Conservation (phyloP, 1,284 basidiomycete genomes). For the Sporisorium graminicola region DNA sequence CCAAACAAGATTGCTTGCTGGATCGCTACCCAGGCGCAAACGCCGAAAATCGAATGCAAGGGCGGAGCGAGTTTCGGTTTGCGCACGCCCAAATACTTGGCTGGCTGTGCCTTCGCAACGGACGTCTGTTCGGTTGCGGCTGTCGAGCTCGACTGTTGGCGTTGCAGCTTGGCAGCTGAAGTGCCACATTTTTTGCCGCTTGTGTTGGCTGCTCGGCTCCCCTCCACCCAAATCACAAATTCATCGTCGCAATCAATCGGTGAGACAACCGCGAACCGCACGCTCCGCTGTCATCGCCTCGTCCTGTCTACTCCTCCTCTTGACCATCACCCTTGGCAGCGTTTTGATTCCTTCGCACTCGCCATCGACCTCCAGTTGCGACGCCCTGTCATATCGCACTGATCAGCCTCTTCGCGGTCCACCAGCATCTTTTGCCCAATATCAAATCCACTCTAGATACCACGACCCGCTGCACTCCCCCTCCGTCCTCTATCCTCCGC, state of each 20-base stretch:
- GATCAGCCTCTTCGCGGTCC: neutral
- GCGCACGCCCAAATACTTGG: too few relatives aligned
- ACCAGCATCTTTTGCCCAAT: constrained; percentile 1
- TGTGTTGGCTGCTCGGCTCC: neutral
- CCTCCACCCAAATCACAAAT: constrained; percentile 3
- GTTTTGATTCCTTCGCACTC: neutral
- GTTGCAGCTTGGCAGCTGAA: neutral
- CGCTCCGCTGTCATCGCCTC: neutral
- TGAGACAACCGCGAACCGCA: neutral
- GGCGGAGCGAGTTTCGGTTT: constrained; percentile 2
- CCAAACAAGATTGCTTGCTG: neutral
- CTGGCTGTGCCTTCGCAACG: too few relatives aligned
- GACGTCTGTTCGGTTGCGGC: constrained; percentile 10
- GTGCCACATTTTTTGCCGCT: constrained; percentile 1
- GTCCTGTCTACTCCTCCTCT: neutral
- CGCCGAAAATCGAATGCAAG: constrained; percentile 6
- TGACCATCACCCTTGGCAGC: neutral
- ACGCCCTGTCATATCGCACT: neutral
- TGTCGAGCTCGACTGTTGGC: neutral
- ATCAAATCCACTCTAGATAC: constrained; percentile 6
- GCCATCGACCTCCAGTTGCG: neutral
- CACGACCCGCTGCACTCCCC: neutral
- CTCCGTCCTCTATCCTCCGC: too few relatives aligned
- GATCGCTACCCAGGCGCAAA: neutral
- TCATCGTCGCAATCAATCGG: neutral